Evolutionary conservation across 371 early-diverging fungal genomes (phyloP), one percentile per base, ranked within the genome.

Genomic region (Paraphysoderma sedebokerense): DNA sequence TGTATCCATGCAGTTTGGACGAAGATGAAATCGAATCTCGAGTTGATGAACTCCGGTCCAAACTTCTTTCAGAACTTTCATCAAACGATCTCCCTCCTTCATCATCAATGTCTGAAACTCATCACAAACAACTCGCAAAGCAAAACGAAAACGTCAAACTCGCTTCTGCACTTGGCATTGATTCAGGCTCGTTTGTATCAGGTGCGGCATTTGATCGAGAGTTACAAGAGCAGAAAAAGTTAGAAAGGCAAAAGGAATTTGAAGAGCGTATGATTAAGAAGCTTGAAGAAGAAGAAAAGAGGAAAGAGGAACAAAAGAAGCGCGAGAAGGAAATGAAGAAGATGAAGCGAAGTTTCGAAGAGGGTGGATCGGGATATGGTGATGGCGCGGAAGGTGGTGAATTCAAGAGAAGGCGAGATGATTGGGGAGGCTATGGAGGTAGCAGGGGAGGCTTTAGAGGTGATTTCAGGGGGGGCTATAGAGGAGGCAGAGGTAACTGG

Each of bases 141-240:
- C 58, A 70, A 29, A 49, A 56, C 38, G 74, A 77, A 41, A 82
- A 82, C 55, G 62, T 61, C 46, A 65, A 66, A 47, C 59, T 87
- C 59, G 77, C 67, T 41, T 49, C 48, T 12, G 92, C 88, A 0
- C 57, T 91, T 23, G 70, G 76, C 6, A 82, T 91, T n/a, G 55
- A 67, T 0, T 47, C 61, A 1, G 50, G 47, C 0, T 61, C 5
- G 11, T 46, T 82, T 61, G 77, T 77, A 0, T 85, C 85, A 47
- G 90, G 88, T 2, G 76, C 76, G 28, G 79, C 87, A 1, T 91
- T 91, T 68, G 85, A 81, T 49, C 59, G 64, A 30, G 86, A 86
- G 38, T 54, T 79, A 23, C 80, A 78, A 56, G 82, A 71, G 42
- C 65, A 68, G 42, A 59, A 65, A 33, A 66, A 72, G 26, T 65